Evolutionary conservation across 2,329 filamentous ascomycete species (phyloP), one percentile per base, ranked within the genome.

Genomic region (Emmonsiellopsis sp.): DNA sequence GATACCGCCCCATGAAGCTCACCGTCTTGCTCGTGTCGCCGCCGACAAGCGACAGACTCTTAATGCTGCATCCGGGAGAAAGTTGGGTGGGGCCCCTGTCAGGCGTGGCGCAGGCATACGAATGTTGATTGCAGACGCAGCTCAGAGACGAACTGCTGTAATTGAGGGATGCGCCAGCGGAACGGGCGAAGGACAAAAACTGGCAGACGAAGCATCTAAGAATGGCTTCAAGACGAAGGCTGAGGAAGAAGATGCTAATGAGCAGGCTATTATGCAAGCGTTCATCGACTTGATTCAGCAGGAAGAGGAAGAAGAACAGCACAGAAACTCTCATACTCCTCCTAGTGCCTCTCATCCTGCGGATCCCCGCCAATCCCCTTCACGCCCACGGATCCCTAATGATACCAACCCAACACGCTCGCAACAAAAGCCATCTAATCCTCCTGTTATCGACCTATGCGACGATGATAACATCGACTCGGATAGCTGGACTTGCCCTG

Each of bases 201-300:
- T 91, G 17, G 77, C 78, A 3, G 78, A 83, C 46, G 79, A 87
- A 39, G 86, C 85, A 39, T 82, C 82, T 5, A 76, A 76, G 53
- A 86, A 86, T 58, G 88, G 89, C 0, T 92, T 94, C 72, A 81
- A 79, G 56, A 96, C 90, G 0, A 81, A 87, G 62, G 89, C 88
- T 0, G 88, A 94, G 59, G 87, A 94, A 66, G 89, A 95, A 53
- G 85, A 90, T 60, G 91, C 89, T 3, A 94, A 95, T 61, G 88
- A 95, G 53, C 78, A 81, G 27, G 91, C 91, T 5, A 95, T 95
- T 56, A 83, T 89, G 51, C 83, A 91, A 63, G 90, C 90, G 0
- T 75, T 94, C 34, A 90, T 88, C 74, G 91, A 96, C 62, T 75
- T 95, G 14, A 85, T 93, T 31, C 86, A 94, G 64, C 84, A 95